Base-by-base conservation (phyloP, 371 early-diverging fungal genomes). In the Mucor ambiguus region DNA sequence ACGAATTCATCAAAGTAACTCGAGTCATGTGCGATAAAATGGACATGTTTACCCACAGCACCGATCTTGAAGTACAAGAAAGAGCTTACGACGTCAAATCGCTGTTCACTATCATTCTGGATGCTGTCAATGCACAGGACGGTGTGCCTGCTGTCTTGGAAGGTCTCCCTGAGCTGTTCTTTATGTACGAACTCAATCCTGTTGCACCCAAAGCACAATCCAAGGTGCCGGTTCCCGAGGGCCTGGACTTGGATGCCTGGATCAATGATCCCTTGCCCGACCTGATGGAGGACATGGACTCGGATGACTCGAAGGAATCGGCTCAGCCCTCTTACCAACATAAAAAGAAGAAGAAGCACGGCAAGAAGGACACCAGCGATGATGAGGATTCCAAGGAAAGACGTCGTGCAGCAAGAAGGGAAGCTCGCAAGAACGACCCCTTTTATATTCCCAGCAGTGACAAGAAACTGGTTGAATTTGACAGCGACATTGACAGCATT, bases 161-260 rank as follows among this genome's bases (percentile, higher is more conserved):
- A 35, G 87, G 88, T 6, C 77, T 93, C 4, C 81, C 90, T 12
- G 70, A 79, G 11, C 67, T 89, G 10, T 91, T 95, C 71, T 92
- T 92, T 59, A 77, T 78, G 9, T 93, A 91, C 63, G 96, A 95
- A 58, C 80, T 98, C 18, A 96, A 95, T 64, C 97, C 97, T 1
- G 96, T 98, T 0, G 93, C 95, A 4, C 89, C 92, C n/a, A 93
- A 90, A 59, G 96, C 97, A 0, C 96, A 96, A 74, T 84, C 85
- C 63, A 93, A 93, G 71, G 95, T 98, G 0, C 92, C 94, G 22
- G 75, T 95, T 1, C 96, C 96, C 12, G 92, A 93, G n/a, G 94
- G 90, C 12, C 70, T 97, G 61, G 94, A 95, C 69, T 72, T 96
- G 35, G 96, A 96, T 59, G 69, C 85, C 11, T 92, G 90, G 90